phyloP scores from a whole-genome alignment of 2,329 filamentous ascomycete species.

The Nigrospora oryzae region DNA sequence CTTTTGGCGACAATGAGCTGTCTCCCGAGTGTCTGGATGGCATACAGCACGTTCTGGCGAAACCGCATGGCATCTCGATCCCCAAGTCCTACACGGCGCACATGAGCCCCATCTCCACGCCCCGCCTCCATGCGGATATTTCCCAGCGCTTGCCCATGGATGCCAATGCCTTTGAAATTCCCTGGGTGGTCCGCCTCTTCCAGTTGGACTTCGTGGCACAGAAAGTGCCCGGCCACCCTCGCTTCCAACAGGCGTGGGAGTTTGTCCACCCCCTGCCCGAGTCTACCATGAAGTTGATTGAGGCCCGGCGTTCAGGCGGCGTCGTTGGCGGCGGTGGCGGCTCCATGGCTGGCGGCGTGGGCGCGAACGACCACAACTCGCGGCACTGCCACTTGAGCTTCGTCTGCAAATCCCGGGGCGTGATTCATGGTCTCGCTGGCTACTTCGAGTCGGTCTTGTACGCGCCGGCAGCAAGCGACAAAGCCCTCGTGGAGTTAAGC shows the following conservation, averaged over 20 bases:
- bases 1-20: conserved; percentile 94
- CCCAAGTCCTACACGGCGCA: conserved; percentile 90
- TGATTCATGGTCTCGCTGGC: conserved; percentile 83
- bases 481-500: conserved; percentile 70
- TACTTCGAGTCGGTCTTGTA: conserved; percentile 98
- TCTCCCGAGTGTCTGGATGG: conserved; percentile 95
- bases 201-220: conserved; percentile 80
- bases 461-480: conserved; percentile 30
- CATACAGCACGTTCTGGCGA: conserved; percentile 78
- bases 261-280: conserved; percentile 68
- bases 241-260: conserved; percentile 73
- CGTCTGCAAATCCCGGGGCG: conserved; percentile 67
- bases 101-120: conserved; percentile 83
- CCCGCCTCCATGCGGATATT: conserved; percentile 78
- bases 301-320: conserved; percentile 53
- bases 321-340: conserved; percentile 60
- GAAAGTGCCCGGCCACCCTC: conserved; percentile 43
- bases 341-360: conserved; percentile 65
- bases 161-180: conserved; percentile 72
- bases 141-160: conserved; percentile 52
- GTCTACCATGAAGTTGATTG: conserved; percentile 43
- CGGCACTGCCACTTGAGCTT: conserved; percentile 74
- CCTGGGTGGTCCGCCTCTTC: conserved; percentile 90
- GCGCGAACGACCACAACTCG: conserved; percentile 85
- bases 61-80: conserved; percentile 81